Conservation (phyloP, 2,329 filamentous ascomycete genomes). For the Talaromyces sp. region DNA sequence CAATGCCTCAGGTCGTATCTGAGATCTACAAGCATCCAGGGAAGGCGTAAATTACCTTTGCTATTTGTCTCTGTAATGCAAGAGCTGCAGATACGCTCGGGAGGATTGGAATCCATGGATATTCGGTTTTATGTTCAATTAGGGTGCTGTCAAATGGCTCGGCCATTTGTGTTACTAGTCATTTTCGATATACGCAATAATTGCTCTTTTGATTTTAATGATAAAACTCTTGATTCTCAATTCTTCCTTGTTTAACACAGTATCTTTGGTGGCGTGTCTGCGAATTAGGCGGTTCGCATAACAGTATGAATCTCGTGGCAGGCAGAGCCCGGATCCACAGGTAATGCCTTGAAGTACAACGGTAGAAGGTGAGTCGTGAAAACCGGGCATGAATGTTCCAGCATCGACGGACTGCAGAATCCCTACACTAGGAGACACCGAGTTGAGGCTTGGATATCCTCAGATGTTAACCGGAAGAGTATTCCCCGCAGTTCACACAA, state of each 20-base stretch:
- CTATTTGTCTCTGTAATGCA: not conserved
- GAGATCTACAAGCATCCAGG: constrained; percentile 10
- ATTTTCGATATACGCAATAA: not conserved
- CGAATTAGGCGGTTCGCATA: not conserved
- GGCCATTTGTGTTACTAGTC: not conserved
- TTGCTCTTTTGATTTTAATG: not conserved
- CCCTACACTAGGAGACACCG: not conserved
- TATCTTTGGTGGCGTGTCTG: not conserved
- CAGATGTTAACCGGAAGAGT: not conserved
- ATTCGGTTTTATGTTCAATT: not conserved
- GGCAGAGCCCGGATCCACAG: too few species aligned
- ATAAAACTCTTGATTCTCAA: not conserved
- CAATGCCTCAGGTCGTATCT: not conserved
- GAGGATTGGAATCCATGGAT: not conserved
- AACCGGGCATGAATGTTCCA: not conserved
- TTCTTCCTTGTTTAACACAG: not conserved
- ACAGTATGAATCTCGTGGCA: not conserved
- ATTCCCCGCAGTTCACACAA: not conserved
- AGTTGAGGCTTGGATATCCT: not conserved
- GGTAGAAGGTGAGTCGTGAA: too few species aligned
- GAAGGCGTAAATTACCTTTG: not conserved
- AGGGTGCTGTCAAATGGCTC: not conserved
- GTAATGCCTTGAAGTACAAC: too few species aligned
- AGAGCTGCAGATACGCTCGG: not conserved
- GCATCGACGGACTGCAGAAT: not conserved